These are phyloP conservation scores for Neofusicoccum sp. DNA, from an alignment of 2,329 filamentous ascomycete genomes.

Conservation along the genomic window DNA sequence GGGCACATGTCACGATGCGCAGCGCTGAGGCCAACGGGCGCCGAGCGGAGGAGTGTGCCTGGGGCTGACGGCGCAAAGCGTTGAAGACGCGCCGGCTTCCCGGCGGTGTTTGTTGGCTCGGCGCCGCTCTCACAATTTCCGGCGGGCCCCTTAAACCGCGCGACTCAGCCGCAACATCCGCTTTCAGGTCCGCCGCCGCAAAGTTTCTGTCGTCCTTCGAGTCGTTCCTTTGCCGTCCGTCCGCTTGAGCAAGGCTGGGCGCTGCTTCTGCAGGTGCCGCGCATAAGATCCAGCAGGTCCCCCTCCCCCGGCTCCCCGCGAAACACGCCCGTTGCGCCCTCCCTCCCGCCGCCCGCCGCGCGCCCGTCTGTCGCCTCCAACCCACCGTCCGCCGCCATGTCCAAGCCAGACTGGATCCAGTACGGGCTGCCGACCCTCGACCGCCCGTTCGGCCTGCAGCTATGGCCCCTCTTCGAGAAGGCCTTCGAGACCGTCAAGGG, in stretches of 20 bases:
- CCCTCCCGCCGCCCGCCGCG: conserved; percentile 3
- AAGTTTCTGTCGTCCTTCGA: conserved; percentile 5
- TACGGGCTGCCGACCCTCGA: conserved; percentile 73
- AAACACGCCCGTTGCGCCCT: neutral
- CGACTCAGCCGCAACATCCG: conserved; percentile 15
- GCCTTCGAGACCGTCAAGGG: conserved; percentile 73
- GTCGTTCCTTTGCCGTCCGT: conserved; percentile 11
- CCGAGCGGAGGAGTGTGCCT: neutral
- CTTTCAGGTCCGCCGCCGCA: conserved; percentile 5
- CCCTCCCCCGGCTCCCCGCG: neutral
- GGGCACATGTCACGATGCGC: conserved; percentile 9
- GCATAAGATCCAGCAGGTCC: conserved; percentile 6
- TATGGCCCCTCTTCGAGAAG: conserved; percentile 95
- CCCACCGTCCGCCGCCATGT: conserved; percentile 42
- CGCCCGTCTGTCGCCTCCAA: conserved; percentile 11
- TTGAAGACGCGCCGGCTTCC: conserved; percentile 11
- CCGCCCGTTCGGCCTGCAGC: conserved; percentile 81
- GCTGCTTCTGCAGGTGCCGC: conserved; percentile 3
- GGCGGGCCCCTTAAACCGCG: conserved; percentile 17
- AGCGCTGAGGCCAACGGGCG: conserved; percentile 4
- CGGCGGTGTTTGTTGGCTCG: conserved; percentile 17
- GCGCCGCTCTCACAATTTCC: conserved; percentile 6
- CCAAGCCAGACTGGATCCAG: conserved; percentile 53
- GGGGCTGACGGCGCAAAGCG: conserved; percentile 7
- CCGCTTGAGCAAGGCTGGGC: conserved; percentile 7